phyloP scores from a whole-genome alignment of 768 basidiomycete species.

The Naganishia vaughanmartiniae region DNA sequence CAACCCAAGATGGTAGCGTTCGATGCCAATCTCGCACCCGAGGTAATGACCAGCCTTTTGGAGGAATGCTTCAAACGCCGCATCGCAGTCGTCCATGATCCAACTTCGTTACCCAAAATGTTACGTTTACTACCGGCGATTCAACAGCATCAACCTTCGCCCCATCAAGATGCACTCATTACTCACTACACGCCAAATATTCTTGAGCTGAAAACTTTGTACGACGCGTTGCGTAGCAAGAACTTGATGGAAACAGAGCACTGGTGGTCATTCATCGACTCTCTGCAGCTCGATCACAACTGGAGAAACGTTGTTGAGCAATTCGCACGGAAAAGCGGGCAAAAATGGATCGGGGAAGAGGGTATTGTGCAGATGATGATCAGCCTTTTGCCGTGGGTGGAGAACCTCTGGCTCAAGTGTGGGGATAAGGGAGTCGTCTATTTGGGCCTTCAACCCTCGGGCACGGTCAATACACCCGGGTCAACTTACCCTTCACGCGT shows the following conservation, averaged over 20 bases:
- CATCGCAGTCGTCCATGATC: slow-evolving; percentile 82
- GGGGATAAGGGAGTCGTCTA: slow-evolving; percentile 58
- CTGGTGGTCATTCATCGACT: slow-evolving; percentile 69
- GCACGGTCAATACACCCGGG: slow-evolving; percentile 50
- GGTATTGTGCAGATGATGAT: slow-evolving; percentile 79
- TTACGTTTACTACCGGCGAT: slow-evolving; percentile 65
- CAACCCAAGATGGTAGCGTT: slow-evolving; percentile 44
- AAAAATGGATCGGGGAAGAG: slow-evolving; percentile 59
- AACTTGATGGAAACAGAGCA: slow-evolving; percentile 59
- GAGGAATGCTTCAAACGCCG: slow-evolving; percentile 56
- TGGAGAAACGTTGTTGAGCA: slow-evolving; percentile 60
- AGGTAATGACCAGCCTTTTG: slow-evolving; percentile 60
- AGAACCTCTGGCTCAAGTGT: slow-evolving; percentile 79
- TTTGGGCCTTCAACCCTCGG: slow-evolving; percentile 31
- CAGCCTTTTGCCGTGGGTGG: slow-evolving; percentile 78
- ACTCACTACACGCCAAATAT: slow-evolving; percentile 80
- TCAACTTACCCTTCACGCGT: slow-evolving; percentile 57
- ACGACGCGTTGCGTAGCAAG: slow-evolving; percentile 27
- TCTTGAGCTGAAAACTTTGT: slow-evolving; percentile 64
- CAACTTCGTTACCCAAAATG: slow-evolving; percentile 85
- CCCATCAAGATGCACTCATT: slow-evolving; percentile 53
- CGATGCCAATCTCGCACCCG: slow-evolving; percentile 52
- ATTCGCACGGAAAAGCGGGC: slow-evolving; percentile 56
- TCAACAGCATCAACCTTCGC: slow-evolving; percentile 20
- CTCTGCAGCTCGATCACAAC: slow-evolving; percentile 63